phyloP scores from a whole-genome alignment of 2,329 filamentous ascomycete species.

The Eurotiales sp. region DNA sequence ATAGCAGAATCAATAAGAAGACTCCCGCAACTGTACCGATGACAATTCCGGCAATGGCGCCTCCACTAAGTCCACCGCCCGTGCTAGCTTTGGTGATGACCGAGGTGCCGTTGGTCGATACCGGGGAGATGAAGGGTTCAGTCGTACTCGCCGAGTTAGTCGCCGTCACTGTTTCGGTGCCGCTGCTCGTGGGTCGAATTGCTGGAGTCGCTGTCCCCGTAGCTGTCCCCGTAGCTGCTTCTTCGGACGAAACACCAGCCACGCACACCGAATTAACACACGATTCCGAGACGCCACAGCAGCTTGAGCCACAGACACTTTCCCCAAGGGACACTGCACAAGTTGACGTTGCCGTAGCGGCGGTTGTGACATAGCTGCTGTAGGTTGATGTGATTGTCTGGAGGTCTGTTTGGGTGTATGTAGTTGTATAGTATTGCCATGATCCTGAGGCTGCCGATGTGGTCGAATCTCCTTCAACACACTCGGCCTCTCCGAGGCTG shows the following conservation, averaged over 20 bases:
- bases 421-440: constrained; percentile 58
- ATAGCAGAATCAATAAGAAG: constrained; percentile 43
- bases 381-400: constrained; percentile 53
- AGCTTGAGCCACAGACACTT: constrained; percentile 41
- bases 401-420: constrained; percentile 53
- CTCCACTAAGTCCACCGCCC: constrained; percentile 42
- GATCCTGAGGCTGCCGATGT: constrained; percentile 32
- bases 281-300: constrained; percentile 43
- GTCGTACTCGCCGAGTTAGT: constrained; percentile 41
- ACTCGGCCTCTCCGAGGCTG: constrained; percentile 46
- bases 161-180: constrained; percentile 40
- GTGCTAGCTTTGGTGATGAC: constrained; percentile 30
- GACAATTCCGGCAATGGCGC: constrained; percentile 51
- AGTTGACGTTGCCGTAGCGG: constrained; percentile 24
- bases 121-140: constrained; percentile 43
- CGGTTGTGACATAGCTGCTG: constrained; percentile 39
- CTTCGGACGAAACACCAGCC: constrained; percentile 38
- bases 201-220: constrained; percentile 34
- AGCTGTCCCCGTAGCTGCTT: constrained; percentile 33
- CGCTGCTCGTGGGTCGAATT: constrained; percentile 43
- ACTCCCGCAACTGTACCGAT: constrained; percentile 46
- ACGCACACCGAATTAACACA: constrained; percentile 42
- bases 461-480: constrained; percentile 25
- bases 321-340: constrained; percentile 49
- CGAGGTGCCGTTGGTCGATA: constrained; percentile 39